A percentile compares a stretch with the other conserved stretches of the same genome.
Conservation (phyloP, 306 rosid genomes). For the Phaseolus lunatus region DNA sequence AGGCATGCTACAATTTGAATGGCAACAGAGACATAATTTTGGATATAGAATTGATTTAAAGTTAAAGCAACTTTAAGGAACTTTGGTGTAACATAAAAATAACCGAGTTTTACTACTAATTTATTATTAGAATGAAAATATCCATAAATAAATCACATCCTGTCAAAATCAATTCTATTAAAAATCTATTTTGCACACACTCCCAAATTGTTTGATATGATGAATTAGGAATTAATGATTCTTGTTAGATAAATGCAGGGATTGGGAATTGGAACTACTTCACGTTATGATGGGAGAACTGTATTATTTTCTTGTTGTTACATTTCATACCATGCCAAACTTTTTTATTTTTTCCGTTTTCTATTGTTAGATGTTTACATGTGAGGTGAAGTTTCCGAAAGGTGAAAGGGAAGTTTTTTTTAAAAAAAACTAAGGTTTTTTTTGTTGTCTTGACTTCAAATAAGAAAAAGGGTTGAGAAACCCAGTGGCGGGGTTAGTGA, state of each 20-base stretch:
- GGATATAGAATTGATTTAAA: too few relatives aligned
- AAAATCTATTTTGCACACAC: too few relatives aligned
- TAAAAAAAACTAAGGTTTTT: neutral
- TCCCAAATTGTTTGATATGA: too few relatives aligned
- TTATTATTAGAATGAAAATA: too few relatives aligned
- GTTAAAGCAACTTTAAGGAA: too few relatives aligned
- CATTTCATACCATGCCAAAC: neutral
- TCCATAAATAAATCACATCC: neutral
- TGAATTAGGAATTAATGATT: too few relatives aligned
- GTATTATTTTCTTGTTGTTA: slow-evolving; percentile 14
- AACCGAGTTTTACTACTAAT: too few relatives aligned
- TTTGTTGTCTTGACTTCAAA: slow-evolving; percentile 5
- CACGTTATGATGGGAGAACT: slow-evolving; percentile 1
- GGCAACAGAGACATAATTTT: too few relatives aligned
- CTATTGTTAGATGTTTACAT: neutral
- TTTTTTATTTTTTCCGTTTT: neutral
- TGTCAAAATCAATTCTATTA: too few relatives aligned
- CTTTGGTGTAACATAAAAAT: too few relatives aligned
- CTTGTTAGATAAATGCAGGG: too few relatives aligned
- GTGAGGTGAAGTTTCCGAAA: slow-evolving; percentile 2
- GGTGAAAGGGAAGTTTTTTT: slow-evolving; percentile 11
- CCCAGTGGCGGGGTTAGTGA: neutral
- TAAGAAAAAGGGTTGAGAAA: slow-evolving; percentile 15
- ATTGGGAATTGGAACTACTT: neutral
- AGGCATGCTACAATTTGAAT: too few relatives aligned